phyloP scores from a whole-genome alignment of 768 basidiomycete genomes.

The Holtermannia corniformis region DNA sequence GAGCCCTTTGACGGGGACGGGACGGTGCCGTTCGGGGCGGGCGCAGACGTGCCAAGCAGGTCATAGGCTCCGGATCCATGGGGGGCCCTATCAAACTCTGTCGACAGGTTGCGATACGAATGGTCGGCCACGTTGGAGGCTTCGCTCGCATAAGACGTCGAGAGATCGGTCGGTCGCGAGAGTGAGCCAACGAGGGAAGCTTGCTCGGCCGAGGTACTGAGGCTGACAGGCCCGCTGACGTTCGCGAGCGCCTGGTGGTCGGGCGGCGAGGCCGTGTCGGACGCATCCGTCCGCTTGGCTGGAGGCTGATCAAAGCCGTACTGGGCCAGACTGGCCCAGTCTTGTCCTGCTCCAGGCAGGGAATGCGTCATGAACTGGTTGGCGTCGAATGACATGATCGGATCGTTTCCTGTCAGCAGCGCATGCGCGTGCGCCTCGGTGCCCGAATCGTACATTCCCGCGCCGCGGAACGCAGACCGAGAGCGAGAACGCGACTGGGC shows the following conservation, averaged over 20 bases:
- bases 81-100: background rate
- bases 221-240: no score
- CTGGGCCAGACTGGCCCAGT: background rate
- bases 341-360: background rate
- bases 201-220: background rate
- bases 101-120: background rate
- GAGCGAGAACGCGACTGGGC: slow-evolving; percentile 41
- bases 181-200: no score
- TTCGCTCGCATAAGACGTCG: background rate
- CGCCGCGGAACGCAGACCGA: slow-evolving; percentile 59
- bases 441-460: slow-evolving; percentile 17
- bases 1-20: slow-evolving; percentile 1
- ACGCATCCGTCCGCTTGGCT: slow-evolving; percentile 30
- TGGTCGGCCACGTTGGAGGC: slow-evolving; percentile 21
- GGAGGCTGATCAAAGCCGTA: slow-evolving; percentile 40
- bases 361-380: background rate
- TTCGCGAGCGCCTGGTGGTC: background rate
- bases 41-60: slow-evolving; percentile 21
- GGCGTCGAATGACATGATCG: background rate
- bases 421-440: slow-evolving; percentile 42
- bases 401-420: slow-evolving; percentile 27
- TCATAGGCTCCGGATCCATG: slow-evolving; percentile 33
- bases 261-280: background rate
- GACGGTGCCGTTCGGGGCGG: slow-evolving; percentile 7
- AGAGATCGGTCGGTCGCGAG: no score